phyloP scores from a whole-genome alignment of 2,329 filamentous ascomycete species.

The Tolypocladium tropicale region DNA sequence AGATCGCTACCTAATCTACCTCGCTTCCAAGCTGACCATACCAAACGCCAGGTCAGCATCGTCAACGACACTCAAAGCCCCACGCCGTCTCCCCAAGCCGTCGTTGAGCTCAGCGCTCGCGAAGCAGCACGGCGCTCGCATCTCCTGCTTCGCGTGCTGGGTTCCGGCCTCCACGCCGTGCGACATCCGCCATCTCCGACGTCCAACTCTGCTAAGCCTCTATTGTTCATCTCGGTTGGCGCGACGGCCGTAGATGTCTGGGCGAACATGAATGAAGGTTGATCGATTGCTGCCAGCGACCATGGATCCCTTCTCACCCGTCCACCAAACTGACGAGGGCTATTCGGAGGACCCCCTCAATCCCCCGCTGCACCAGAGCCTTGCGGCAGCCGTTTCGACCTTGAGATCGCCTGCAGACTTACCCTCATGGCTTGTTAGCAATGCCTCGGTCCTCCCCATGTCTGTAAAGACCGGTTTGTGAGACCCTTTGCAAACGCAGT shows the following conservation, averaged over 20 bases:
- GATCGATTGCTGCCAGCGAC: conserved; percentile 10
- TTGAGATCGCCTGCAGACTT: conserved; percentile 32
- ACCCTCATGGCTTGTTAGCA: conserved; percentile 37
- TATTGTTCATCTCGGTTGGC: neutral
- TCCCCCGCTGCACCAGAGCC: conserved; percentile 22
- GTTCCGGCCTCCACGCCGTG: neutral
- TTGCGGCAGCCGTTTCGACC: conserved; percentile 22
- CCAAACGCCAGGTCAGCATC: neutral
- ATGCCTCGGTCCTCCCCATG: conserved; percentile 38
- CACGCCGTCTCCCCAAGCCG: neutral
- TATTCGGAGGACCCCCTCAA: conserved; percentile 69
- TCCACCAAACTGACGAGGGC: conserved; percentile 65
- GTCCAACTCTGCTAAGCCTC: neutral
- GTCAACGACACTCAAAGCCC: neutral
- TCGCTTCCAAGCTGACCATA: neutral
- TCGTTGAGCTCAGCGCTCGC: neutral
- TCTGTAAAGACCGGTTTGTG: conserved; percentile 38
- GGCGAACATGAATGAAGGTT: conserved; percentile 16
- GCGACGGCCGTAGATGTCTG: neutral
- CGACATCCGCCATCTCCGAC: neutral
- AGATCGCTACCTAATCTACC: neutral
- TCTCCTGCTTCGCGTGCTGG: neutral
- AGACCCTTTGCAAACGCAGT: neutral
- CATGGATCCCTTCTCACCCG: conserved; percentile 40
- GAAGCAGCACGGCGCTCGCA: neutral